These are phyloP conservation scores for Ananas comosus DNA, from an alignment of 176 grass and related monocot species.

Conservation along the genomic window DNA sequence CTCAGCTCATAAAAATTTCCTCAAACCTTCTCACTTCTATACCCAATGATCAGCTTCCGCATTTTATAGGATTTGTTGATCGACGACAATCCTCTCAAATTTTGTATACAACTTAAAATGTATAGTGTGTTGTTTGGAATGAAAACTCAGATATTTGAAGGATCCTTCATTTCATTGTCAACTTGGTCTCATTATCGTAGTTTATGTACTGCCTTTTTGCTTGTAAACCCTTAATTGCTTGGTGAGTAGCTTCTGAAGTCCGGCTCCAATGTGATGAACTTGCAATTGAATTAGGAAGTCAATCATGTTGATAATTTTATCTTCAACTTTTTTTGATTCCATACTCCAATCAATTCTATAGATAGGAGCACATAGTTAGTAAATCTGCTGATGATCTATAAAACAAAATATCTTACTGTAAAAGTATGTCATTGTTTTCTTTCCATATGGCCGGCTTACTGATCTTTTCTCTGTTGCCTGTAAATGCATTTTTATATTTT, in stretches of 20 bases:
- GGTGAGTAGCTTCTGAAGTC: background rate
- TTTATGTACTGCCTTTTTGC: background rate
- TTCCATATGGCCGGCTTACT: no score
- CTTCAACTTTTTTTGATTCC: no score
- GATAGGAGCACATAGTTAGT: no score
- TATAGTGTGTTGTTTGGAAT: background rate
- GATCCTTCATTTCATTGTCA: background rate
- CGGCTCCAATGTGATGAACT: no score
- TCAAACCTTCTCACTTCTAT: background rate
- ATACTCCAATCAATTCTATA: no score
- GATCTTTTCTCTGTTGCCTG: no score
- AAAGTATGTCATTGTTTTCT: no score
- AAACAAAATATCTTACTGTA: no score
- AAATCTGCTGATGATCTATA: no score
- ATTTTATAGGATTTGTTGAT: background rate
- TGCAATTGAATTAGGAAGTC: no score
- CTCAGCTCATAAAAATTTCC: slow-evolving; percentile 6
- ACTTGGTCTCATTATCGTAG: background rate
- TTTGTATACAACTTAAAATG: background rate
- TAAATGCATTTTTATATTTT: no score
- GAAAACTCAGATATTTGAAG: background rate
- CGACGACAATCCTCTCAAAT: background rate
- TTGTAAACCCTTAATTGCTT: background rate
- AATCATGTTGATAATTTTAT: no score
- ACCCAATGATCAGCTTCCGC: background rate